Base-by-base conservation (phyloP, 2,329 filamentous ascomycete genomes). In the Thelonectria rubi region DNA sequence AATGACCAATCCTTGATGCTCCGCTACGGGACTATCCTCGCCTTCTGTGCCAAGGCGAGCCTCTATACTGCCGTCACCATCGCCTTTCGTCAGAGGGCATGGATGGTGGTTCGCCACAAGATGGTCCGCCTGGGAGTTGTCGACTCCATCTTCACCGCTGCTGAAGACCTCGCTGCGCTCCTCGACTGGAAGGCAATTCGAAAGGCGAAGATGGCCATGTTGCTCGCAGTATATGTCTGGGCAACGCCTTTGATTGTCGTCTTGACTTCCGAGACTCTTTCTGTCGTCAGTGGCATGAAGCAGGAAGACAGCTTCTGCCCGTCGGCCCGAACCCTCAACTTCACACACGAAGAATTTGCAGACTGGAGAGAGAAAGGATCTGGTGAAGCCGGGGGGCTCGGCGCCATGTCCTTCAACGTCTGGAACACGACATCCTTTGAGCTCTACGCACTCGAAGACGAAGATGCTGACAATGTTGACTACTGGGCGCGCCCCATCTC, bases 151-250 rank as follows among this genome's bases (percentile, higher is more conserved):
- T 71, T 71, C 14, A 66, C 67, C 1, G 67, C 69, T 4, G 68
- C 65, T 9, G 67, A 71, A 43, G 68, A 71, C 50, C 37, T 70
- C n/a, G 61, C 63, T 6, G 66, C 67, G 3, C 20, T 70, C 14
- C 54, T 71, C 14, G 65, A 71, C 18, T 66, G 68, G 59, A 68
- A 70, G 34, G 67, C 68, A 1, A 69, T 65, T 55, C 59, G 56
- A 8, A 67, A 67, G 10, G 67, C 69, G 26, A 72, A 65, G 20
- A 65, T 70, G 9, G 69, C 69, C 51, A 71, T 72, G 66, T 52
- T 51, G 1, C 45, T 71, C 10, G 71, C 69, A 20, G 57, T 70
- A n/a, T 71, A 72, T 32, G 66, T 72, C 32, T 71, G 69, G 69
- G 58, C 54, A 10, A 70, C 66, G 3, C 69, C 69, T 24, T 32